These are phyloP conservation scores for Termitomyces bulborhizus DNA, from an alignment of 768 basidiomycete genomes.

Conservation along the genomic window DNA sequence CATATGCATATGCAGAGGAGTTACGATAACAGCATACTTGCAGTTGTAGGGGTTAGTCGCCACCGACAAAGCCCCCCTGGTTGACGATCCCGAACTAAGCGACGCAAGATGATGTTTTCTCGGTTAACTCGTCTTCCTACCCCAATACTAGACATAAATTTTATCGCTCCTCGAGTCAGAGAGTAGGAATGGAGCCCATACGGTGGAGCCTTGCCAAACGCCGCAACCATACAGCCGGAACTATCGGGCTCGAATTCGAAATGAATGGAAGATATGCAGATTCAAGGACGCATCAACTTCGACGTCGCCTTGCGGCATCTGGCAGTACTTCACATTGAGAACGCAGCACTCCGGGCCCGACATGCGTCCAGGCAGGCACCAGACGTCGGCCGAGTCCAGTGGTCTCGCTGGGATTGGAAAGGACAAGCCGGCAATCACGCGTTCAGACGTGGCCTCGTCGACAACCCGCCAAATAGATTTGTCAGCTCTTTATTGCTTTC, in stretches of 20 bases:
- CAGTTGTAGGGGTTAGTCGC: not conserved
- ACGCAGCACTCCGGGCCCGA: not conserved
- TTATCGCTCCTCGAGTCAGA: not conserved
- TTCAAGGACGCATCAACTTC: not conserved
- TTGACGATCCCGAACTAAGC: not conserved
- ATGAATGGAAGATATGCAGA: not conserved
- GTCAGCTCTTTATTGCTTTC: constrained; percentile 8
- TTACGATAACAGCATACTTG: too few relatives aligned
- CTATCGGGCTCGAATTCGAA: not conserved
- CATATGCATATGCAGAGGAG: not conserved
- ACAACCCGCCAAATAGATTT: constrained; percentile 11
- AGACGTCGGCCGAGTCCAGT: not conserved
- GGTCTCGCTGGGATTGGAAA: not conserved
- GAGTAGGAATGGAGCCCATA: not conserved
- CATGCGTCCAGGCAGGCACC: not conserved
- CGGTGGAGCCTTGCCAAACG: too few relatives aligned
- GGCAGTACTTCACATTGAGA: not conserved
- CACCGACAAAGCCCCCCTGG: not conserved
- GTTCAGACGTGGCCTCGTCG: not conserved
- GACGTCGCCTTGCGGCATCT: not conserved
- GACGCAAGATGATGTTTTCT: not conserved
- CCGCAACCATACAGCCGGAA: not conserved
- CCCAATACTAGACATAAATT: too few relatives aligned
- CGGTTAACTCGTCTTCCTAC: too few relatives aligned
- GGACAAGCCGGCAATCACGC: constrained; percentile 3